Conservation (phyloP, 768 basidiomycete genomes). For the Albatrellus ellisii region DNA sequence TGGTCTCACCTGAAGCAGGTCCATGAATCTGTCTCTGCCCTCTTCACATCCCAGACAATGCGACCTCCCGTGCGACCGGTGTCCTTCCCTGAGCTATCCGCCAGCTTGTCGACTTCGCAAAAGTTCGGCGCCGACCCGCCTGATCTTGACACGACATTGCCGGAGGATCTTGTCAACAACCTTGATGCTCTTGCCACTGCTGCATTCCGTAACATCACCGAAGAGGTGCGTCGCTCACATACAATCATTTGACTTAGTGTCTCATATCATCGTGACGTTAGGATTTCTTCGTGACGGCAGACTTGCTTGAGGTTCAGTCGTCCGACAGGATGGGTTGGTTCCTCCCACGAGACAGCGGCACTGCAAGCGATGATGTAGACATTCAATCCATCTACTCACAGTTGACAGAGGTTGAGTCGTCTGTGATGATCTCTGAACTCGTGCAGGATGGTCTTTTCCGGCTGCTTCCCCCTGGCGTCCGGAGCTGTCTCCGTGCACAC, state of each 20-base stretch:
- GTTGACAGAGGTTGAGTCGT: constrained; percentile 59
- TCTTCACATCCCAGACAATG: constrained; percentile 7
- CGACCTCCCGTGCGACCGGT: constrained; percentile 6
- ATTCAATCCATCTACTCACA: constrained; percentile 71
- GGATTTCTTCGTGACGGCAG: constrained; percentile 70
- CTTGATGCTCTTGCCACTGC: constrained; percentile 67
- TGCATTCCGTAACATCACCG: constrained; percentile 62
- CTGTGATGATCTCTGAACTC: constrained; percentile 56
- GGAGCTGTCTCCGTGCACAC: constrained; percentile 68
- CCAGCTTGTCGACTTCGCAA: neutral
- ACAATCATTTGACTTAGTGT: neutral
- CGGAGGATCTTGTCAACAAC: constrained; percentile 66
- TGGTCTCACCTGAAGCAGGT: constrained; percentile 5
- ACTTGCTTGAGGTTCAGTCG: constrained; percentile 71
- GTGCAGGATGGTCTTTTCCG: constrained; percentile 61
- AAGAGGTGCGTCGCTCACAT: constrained; percentile 39
- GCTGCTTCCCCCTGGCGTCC: constrained; percentile 58
- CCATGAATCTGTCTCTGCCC: neutral
- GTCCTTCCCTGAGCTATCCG: neutral
- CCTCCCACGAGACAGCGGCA: constrained; percentile 36
- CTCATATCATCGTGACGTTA: constrained; percentile 19
- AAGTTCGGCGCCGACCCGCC: constrained; percentile 28
- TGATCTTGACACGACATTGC: constrained; percentile 46
- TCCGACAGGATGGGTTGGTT: constrained; percentile 78
- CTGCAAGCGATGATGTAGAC: constrained; percentile 50